These are phyloP conservation scores for Penicillium sp. DNA, from an alignment of 2,329 filamentous ascomycete species.

Conservation along the genomic window DNA sequence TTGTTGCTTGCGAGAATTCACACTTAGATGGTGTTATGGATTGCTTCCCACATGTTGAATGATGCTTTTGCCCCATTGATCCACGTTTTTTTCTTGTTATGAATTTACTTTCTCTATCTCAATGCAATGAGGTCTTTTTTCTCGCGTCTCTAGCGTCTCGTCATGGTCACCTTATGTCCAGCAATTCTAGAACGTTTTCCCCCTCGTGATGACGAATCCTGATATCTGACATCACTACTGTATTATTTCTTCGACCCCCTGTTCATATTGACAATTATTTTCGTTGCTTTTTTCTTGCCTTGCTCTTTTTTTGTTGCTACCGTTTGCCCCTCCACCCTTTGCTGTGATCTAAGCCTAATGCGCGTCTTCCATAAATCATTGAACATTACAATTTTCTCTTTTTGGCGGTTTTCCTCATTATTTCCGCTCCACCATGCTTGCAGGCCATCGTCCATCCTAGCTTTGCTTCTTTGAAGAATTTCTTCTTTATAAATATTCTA, in stretches of 20 bases:
- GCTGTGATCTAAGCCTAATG: background rate
- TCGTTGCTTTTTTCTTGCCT: background rate
- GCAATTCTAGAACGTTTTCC: constrained; percentile 7
- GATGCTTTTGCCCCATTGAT: background rate
- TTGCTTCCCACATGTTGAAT: constrained; percentile 5
- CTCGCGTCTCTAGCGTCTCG: constrained; percentile 11
- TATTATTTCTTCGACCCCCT: background rate
- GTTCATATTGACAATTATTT: background rate
- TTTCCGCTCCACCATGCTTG: background rate
- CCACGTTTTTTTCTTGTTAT: constrained; percentile 3
- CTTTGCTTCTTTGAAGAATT: background rate
- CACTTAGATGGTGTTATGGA: constrained; percentile 11
- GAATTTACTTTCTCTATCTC: constrained; percentile 4
- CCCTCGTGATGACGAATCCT: background rate
- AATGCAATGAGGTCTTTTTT: constrained; percentile 7
- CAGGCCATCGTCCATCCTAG: background rate
- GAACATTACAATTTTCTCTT: background rate
- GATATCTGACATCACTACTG: background rate
- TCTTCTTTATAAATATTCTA: no score
- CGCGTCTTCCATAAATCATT: background rate
- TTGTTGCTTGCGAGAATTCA: background rate
- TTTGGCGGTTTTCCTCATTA: background rate
- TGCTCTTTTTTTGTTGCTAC: background rate
- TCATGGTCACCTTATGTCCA: background rate
- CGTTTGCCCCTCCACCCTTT: background rate